These are phyloP conservation scores for Saxispiralis lemnorum DNA, from an alignment of 495 filamentous ascomycete genomes.

Conservation along the genomic window DNA sequence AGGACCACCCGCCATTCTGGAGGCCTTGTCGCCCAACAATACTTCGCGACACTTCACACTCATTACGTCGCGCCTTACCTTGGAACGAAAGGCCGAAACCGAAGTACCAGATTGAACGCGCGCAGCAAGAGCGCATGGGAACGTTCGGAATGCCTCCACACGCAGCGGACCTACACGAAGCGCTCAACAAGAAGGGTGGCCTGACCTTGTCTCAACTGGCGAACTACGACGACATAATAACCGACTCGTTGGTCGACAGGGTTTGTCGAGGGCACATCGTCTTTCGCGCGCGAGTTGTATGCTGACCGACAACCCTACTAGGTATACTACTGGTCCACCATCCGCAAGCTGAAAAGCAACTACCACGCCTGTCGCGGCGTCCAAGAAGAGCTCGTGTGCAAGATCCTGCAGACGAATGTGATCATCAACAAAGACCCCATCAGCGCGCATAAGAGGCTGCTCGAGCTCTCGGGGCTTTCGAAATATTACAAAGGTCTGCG, in stretches of 20 bases:
- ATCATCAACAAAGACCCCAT: slow-evolving; percentile 55
- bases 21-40: no score
- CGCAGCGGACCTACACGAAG: slow-evolving; percentile 15
- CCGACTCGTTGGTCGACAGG: slow-evolving; percentile 87
- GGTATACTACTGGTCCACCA: slow-evolving; percentile 89
- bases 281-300: not conserved
- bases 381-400: slow-evolving; percentile 58
- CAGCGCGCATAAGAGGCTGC: slow-evolving; percentile 51
- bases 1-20: no score
- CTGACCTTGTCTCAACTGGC: slow-evolving; percentile 73
- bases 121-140: no score
- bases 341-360: slow-evolving; percentile 73
- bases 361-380: slow-evolving; percentile 73
- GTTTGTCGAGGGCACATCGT: slow-evolving; percentile 34
- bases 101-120: no score
- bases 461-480: slow-evolving; percentile 53
- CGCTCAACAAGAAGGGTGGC: slow-evolving; percentile 39
- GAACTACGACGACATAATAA: slow-evolving; percentile 89
- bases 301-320: slow-evolving; percentile 23
- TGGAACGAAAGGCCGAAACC: no score
- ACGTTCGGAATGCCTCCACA: slow-evolving; percentile 7
- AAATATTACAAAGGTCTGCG: slow-evolving; percentile 48
- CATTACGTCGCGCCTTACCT: no score
- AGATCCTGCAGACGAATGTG: slow-evolving; percentile 58
- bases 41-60: no score